Evolutionary conservation across 371 early-diverging fungal species (phyloP).

Genomic region (Dichotomocladium elegans): DNA sequence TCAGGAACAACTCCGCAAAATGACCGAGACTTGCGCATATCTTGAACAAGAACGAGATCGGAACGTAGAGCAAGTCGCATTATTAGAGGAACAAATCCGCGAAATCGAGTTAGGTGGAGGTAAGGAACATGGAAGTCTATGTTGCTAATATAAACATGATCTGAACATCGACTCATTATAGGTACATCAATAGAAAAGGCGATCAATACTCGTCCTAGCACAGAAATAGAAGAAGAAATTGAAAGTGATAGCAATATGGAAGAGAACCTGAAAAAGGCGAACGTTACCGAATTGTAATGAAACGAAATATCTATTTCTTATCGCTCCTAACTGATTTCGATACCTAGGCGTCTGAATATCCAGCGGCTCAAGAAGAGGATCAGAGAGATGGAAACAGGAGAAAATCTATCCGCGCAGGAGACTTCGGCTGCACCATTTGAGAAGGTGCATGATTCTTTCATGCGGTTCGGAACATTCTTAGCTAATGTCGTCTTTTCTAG

Average conservation of each 20-base stretch:
- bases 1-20: constrained; percentile 61
- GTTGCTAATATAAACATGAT: neutral
- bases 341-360: constrained; percentile 36
- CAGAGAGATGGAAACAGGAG: constrained; percentile 21
- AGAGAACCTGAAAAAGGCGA: constrained; percentile 48
- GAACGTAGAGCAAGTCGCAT: constrained; percentile 73
- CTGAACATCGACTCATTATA: neutral
- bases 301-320: too few relatives aligned
- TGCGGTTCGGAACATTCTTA: too few relatives aligned
- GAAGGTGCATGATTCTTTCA: too few relatives aligned
- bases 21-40: constrained; percentile 57
- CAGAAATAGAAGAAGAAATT: constrained; percentile 24
- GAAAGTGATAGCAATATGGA: constrained; percentile 23
- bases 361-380: constrained; percentile 29
- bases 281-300: constrained; percentile 46
- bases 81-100: constrained; percentile 76
- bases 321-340: neutral
- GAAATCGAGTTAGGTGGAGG: constrained; percentile 75
- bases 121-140: neutral
- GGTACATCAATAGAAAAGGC: constrained; percentile 21
- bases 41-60: constrained; percentile 63
- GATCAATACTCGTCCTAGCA: constrained; percentile 23
- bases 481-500: neutral
- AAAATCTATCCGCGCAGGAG: constrained; percentile 9
- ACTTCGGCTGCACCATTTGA: neutral